Percentiles rank a stretch among this genome's conserved stretches.
Conservation (phyloP, 768 basidiomycete species). For the Lyophyllum semitale region DNA sequence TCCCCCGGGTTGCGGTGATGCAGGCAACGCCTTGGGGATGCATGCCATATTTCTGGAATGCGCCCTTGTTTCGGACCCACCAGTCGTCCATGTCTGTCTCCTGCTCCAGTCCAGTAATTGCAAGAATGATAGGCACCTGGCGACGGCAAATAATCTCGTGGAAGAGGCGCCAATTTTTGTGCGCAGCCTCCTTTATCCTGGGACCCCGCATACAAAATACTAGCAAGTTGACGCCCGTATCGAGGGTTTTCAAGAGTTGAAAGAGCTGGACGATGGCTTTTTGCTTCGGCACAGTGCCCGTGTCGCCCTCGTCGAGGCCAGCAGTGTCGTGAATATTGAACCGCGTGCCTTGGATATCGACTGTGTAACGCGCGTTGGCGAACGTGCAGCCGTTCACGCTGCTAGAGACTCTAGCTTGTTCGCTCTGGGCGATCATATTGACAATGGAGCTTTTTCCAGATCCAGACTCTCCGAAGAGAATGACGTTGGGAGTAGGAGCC, state of each 20-base stretch:
- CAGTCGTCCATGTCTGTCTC: constrained; percentile 31
- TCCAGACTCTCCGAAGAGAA: constrained; percentile 45
- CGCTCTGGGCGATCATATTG: constrained; percentile 35
- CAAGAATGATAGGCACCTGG: constrained; percentile 38
- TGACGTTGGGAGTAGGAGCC: constrained; percentile 17
- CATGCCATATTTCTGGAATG: constrained; percentile 32
- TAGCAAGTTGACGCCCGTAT: constrained; percentile 39
- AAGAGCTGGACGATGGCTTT: constrained; percentile 25
- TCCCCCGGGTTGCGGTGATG: constrained; percentile 35
- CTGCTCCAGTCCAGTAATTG: constrained; percentile 37
- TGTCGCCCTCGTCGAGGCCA: constrained; percentile 37
- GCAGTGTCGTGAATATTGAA: constrained; percentile 38
- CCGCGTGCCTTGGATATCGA: constrained; percentile 19
- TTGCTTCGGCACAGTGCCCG: constrained; percentile 18
- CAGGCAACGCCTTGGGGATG: constrained; percentile 35
- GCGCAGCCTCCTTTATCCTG: constrained; percentile 31
- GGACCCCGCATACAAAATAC: constrained; percentile 42
- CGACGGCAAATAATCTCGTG: constrained; percentile 34
- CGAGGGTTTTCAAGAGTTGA: constrained; percentile 33
- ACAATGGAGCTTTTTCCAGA: constrained; percentile 43
- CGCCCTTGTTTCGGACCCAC: constrained; percentile 30
- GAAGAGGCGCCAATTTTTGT: constrained; percentile 41
- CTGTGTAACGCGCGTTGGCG: constrained; percentile 23
- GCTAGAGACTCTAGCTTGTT: constrained; percentile 31
- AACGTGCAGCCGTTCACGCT: constrained; percentile 38